Evolutionary conservation across 768 basidiomycete species (phyloP).

Genomic region (Rhodotorula toruloides): DNA sequence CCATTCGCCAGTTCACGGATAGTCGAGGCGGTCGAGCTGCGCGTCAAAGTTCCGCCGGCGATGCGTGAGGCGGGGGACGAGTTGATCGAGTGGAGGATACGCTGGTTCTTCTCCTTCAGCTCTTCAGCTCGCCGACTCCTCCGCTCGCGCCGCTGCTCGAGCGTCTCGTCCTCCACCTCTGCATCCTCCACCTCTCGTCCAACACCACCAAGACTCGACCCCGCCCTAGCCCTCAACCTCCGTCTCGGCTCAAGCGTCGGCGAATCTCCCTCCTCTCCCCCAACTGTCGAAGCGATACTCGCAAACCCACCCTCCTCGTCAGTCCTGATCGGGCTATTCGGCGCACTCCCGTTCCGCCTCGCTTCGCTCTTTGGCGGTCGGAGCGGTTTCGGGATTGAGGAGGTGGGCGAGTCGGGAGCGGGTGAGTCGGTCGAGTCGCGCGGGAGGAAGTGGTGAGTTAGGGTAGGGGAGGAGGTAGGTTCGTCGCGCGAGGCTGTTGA

Average conservation of each 20-base stretch:
- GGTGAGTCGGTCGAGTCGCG: background rate
- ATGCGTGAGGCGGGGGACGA: background rate
- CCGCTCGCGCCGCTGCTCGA: background rate
- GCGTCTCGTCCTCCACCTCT: no score
- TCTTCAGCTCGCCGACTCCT: background rate
- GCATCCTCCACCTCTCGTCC: background rate
- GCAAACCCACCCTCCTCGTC: no score
- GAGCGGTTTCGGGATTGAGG: conserved; percentile 11
- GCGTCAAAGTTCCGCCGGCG: background rate
- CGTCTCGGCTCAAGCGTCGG: background rate
- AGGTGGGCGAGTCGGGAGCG: background rate
- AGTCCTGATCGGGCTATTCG: no score
- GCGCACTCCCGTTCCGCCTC: background rate
- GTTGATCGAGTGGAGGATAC: conserved; percentile 33
- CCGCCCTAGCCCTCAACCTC: conserved; percentile 16
- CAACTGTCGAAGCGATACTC: no score
- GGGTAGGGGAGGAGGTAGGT: conserved; percentile 10
- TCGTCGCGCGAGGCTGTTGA: background rate
- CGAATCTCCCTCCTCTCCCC: background rate
- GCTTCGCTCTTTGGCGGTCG: conserved; percentile 19
- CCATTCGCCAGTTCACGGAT: conserved; percentile 6
- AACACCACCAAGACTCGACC: background rate
- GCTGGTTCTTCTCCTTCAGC: conserved; percentile 24
- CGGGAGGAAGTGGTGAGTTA: conserved; percentile 6
- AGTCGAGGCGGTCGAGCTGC: conserved; percentile 23